Percentiles rank a stretch among this genome's conserved stretches.
Conservation (phyloP, 257 asterid genomes). For the Capsicum baccatum region DNA sequence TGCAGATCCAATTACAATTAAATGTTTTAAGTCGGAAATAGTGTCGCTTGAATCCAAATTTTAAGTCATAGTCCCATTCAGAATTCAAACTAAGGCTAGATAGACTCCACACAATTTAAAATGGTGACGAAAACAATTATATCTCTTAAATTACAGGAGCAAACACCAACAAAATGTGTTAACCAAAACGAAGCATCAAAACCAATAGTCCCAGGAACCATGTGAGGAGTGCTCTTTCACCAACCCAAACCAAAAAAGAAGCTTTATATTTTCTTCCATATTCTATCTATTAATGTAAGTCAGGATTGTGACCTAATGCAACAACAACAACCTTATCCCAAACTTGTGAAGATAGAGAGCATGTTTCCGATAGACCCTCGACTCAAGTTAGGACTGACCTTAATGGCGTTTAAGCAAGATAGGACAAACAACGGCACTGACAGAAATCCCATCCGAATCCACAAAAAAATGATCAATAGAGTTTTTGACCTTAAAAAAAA, state of each 20-base stretch:
- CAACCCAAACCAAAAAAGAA: slow-evolving; percentile 1
- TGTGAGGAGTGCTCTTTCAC: background rate
- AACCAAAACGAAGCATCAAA: background rate
- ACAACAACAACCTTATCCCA: too few species aligned
- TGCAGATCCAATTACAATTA: background rate
- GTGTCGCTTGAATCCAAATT: background rate
- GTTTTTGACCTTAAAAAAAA: too few species aligned
- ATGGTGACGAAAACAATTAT: background rate
- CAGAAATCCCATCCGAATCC: too few species aligned
- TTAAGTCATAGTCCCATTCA: background rate
- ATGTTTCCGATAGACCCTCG: too few species aligned
- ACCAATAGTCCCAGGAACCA: background rate
- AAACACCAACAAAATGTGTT: background rate
- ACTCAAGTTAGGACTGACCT: too few species aligned
- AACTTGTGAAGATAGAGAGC: too few species aligned
- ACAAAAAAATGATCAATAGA: too few species aligned
- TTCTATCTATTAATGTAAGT: background rate
- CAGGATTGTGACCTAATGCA: background rate
- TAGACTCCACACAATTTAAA: background rate
- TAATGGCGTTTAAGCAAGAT: too few species aligned
- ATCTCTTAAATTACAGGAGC: background rate
- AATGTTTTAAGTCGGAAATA: background rate
- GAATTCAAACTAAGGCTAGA: background rate
- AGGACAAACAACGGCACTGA: too few species aligned
- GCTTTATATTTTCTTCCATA: background rate